Base-by-base conservation (phyloP, 2,329 filamentous ascomycete species). In the Neonectria magnoliae region DNA sequence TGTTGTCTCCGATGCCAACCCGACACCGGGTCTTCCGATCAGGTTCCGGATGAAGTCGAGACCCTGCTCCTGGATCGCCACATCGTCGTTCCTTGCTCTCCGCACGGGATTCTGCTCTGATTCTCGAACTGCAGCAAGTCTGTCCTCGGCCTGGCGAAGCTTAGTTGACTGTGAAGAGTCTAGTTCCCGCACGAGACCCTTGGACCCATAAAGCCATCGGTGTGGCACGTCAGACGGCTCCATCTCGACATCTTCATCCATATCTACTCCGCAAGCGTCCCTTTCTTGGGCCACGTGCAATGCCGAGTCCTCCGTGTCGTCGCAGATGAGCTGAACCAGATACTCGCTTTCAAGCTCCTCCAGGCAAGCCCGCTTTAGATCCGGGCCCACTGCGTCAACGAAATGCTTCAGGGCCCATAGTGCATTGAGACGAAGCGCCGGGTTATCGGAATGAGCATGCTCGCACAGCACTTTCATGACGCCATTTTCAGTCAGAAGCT, bases 321-420 rank as follows among this genome's bases (percentile, higher is more conserved):
- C 84, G 58, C 87, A 90, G 48, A 98, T 92, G 22, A 96, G 84
- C 64, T 91, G 90, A 66, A 95, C 86, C 13, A 98, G 85, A 93
- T 93, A 97, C 11, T 88, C 89, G 1, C 93, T 87, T 9, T 90
- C 90, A 4, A 98, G 84, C 73, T 92, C 89, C 54, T 94, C 89
- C 13, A 98, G 81, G 64, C 93, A 93, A 52, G 87, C 86, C 73
- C 91, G 91, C 79, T 96, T 97, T 69, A 92, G 82, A 13, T 91
- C 87, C 48, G 91, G 89, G 18, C 87, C 86, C 6, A 92, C 88
- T 22, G 89, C 90, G 67, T 92, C 87, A 3, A 97, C 91, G 54
- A 98, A 86, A 79, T 98, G 93, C 76, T 98, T 98, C 62, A 99
- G 82, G 6, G 94, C 93, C 95, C 96, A 99, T 2, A 99, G 81